Base-by-base conservation (phyloP, 768 basidiomycete genomes). In the Podaxis pistillaris region DNA sequence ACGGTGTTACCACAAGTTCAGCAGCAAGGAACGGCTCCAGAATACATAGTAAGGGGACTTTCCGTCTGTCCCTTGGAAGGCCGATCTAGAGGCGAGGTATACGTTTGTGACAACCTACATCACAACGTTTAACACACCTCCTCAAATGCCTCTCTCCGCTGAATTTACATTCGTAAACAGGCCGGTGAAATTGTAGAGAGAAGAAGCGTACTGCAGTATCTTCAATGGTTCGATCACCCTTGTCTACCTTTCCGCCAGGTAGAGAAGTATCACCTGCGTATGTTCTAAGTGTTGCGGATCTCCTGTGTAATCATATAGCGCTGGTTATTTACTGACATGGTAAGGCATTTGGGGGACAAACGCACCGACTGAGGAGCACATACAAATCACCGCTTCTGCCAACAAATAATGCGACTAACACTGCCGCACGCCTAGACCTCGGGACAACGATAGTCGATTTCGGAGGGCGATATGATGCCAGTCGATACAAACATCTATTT, bases 261-360 rank as follows among this genome's bases (percentile, higher is more conserved):
- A 96, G 75, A 0, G 92, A 90, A 0, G 94, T 96, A 71, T 96
- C 94, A 0, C 92, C 92, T 0, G 94, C 90, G 68, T 91, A 96
- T 8, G 88, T 81, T 40, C 86, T 79, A 67, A 96, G 75, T 2
- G 83, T 83, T 0, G 88, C 80, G 1, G 93, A 86, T 1, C 94
- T 87, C 64, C 94, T 96, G 47, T n/a, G 30, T 38, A 51, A 46
- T n/a, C 17, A 33, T 56, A 15, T 50, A 11, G 7, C 30, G 11
- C 44, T 17, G 51, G 7, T n/a, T 19, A 41, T 24, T 36, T 15
- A 33, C 47, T 55, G 33, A 24, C 19, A 30, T 60, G 3, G 13
- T 8, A 47, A 24, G 44, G 53, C 19, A 52, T 36, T 15, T 28
- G n/a, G 38, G 47, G 15, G 30, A 62, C 69, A 61, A 60, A 78